Evolutionary conservation across 441 rosid species (phyloP).

Genomic region (Dalechampia spathulata): DNA sequence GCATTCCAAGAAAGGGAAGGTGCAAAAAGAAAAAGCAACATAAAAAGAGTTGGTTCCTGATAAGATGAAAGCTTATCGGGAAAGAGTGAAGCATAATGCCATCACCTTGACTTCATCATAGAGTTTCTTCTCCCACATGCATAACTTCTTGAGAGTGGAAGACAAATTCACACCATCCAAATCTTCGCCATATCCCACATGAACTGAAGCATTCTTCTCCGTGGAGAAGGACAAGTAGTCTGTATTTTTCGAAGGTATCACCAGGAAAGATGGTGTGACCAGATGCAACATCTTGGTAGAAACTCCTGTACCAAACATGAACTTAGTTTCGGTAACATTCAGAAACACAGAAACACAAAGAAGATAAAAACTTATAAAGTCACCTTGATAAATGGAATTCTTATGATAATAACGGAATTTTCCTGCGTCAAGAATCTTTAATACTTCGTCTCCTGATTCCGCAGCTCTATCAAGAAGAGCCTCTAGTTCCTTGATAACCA

Average conservation of each 20-base stretch:
- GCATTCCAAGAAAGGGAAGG: conserved; percentile 5
- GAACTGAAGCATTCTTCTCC: conserved; percentile 27
- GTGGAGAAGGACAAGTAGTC: conserved; percentile 32
- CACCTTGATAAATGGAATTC: conserved; percentile 37
- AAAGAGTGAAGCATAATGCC: conserved; percentile 23
- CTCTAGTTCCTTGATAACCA: conserved; percentile 38
- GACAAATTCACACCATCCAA: conserved; percentile 58
- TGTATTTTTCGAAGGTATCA: conserved; percentile 33
- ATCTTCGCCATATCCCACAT: conserved; percentile 41
- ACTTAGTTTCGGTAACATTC: conserved; percentile 10
- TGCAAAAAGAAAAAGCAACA: background rate
- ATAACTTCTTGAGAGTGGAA: conserved; percentile 64
- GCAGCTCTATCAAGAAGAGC: conserved; percentile 59
- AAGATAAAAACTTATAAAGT: background rate
- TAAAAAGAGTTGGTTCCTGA: background rate
- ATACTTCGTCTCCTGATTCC: conserved; percentile 62
- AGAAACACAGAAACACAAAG: background rate
- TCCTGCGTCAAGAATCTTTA: conserved; percentile 74
- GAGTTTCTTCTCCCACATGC: conserved; percentile 94
- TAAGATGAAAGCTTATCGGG: conserved; percentile 4
- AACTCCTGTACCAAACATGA: conserved; percentile 22
- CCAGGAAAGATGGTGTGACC: conserved; percentile 28
- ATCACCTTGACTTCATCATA: conserved; percentile 86
- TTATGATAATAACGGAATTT: conserved; percentile 58
- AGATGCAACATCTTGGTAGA: conserved; percentile 47